phyloP scores from a whole-genome alignment of 371 early-diverging fungal species.

The Synchytrium microbalum region DNA sequence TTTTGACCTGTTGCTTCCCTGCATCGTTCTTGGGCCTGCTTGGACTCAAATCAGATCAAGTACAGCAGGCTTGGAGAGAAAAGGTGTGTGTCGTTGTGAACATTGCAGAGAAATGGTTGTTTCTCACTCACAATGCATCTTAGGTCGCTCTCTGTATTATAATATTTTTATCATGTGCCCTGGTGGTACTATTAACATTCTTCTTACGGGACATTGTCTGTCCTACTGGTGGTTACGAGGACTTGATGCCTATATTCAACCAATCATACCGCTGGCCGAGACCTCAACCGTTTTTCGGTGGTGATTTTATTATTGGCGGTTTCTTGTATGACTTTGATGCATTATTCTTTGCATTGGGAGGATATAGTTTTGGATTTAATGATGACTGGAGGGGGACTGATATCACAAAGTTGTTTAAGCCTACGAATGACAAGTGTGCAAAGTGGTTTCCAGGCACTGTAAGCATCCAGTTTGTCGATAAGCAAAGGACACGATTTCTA shows the following conservation, averaged over 20 bases:
- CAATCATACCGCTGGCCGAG: background rate
- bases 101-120: no score
- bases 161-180: background rate
- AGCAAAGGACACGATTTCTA: no score
- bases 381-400: constrained; percentile 7
- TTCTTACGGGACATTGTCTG: background rate
- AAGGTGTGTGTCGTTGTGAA: background rate
- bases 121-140: no score
- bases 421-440: constrained; percentile 1
- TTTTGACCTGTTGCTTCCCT: background rate
- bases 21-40: background rate
- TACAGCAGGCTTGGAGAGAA: background rate
- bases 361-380: background rate
- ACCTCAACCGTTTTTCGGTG: background rate
- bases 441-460: background rate
- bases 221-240: background rate
- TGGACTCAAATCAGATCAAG: background rate
- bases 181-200: background rate
- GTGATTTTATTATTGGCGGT: background rate
- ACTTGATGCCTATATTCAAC: background rate
- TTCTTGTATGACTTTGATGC: background rate
- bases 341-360: background rate
- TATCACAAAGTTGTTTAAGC: constrained; percentile 10
- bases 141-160: background rate
- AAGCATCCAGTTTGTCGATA: no score